A percentile compares a stretch with the other conserved stretches of the same genome.
Evolutionary conservation across 179 eudicot species (phyloP).

Genomic region (Dionaea muscipula): DNA sequence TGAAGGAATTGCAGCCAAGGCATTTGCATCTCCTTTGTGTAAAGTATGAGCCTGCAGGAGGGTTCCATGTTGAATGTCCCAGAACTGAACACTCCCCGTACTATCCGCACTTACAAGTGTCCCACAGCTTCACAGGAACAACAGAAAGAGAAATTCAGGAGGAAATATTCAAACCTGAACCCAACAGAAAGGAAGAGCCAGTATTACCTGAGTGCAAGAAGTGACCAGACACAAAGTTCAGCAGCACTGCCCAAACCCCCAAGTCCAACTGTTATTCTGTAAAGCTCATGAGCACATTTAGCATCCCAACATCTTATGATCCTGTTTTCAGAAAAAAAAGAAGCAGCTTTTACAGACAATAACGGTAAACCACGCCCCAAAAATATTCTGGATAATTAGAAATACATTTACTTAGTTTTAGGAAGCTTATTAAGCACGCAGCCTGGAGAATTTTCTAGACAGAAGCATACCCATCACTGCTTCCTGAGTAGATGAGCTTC

Average conservation of each 20-base stretch:
- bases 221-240: conserved; percentile 86
- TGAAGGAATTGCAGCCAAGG: conserved; percentile 70
- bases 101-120: conserved; percentile 96
- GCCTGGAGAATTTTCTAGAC: too few species aligned
- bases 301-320: conserved; percentile 87
- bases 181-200: neutral
- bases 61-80: conserved; percentile 85
- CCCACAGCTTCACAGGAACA: conserved; percentile 39
- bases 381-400: neutral
- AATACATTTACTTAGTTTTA: neutral
- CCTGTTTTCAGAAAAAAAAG: conserved; percentile 28
- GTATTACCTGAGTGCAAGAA: conserved; percentile 69
- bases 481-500: conserved; percentile 62
- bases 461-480: conserved; percentile 81
- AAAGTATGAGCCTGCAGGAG: conserved; percentile 75
- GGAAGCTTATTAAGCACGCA: too few species aligned
- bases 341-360: neutral
- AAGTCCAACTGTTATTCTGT: conserved; percentile 85
- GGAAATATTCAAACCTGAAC: neutral
- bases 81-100: conserved; percentile 88
- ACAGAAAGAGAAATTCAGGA: neutral
- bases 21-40: conserved; percentile 87
- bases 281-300: conserved; percentile 41
- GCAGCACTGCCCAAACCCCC: conserved; percentile 68
- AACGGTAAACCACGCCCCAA: neutral